Percentiles rank a stretch among this genome's conserved stretches.
phyloP scores from a whole-genome alignment of 768 basidiomycete genomes.

The Daedalea quercina region DNA sequence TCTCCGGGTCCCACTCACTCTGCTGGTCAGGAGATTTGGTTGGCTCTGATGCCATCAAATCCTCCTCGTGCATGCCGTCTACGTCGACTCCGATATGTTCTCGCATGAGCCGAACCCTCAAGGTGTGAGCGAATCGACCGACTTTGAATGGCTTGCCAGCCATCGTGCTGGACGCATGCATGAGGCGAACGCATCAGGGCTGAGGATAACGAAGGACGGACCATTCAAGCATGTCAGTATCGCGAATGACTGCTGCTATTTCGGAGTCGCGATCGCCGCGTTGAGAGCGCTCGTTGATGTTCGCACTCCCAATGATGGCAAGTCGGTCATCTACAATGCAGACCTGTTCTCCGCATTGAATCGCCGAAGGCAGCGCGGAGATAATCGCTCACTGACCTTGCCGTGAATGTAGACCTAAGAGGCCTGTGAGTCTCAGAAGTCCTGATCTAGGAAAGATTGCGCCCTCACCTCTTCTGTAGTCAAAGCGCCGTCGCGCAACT shows the following conservation, averaged over 20 bases:
- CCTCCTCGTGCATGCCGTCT: slow-evolving; percentile 76
- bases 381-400: slow-evolving; percentile 37
- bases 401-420: slow-evolving; percentile 90
- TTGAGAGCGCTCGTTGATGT: slow-evolving; percentile 96
- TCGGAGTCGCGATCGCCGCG: slow-evolving; percentile 97
- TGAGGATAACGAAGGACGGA: slow-evolving; percentile 25
- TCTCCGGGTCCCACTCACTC: slow-evolving; percentile 67
- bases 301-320: slow-evolving; percentile 92
- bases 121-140: slow-evolving; percentile 92
- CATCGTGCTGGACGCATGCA: slow-evolving; percentile 59
- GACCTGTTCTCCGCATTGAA: slow-evolving; percentile 16
- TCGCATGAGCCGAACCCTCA: slow-evolving; percentile 91
- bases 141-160: slow-evolving; percentile 92
- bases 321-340: slow-evolving; percentile 93
- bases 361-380: neutral
- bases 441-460: neutral
- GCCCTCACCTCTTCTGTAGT: slow-evolving; percentile 79
- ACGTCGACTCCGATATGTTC: slow-evolving; percentile 97
- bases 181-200: neutral
- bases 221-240: slow-evolving; percentile 97
- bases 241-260: slow-evolving; percentile 84
- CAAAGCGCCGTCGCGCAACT: slow-evolving; percentile 73
- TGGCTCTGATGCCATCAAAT: slow-evolving; percentile 50
- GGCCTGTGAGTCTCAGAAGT: slow-evolving; percentile 10
- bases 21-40: slow-evolving; percentile 43